A percentile compares a stretch with the other conserved stretches of the same genome.
Evolutionary conservation across 2,329 filamentous ascomycete genomes (phyloP).

Genomic region (Sclerotinia sclerotiorum): DNA sequence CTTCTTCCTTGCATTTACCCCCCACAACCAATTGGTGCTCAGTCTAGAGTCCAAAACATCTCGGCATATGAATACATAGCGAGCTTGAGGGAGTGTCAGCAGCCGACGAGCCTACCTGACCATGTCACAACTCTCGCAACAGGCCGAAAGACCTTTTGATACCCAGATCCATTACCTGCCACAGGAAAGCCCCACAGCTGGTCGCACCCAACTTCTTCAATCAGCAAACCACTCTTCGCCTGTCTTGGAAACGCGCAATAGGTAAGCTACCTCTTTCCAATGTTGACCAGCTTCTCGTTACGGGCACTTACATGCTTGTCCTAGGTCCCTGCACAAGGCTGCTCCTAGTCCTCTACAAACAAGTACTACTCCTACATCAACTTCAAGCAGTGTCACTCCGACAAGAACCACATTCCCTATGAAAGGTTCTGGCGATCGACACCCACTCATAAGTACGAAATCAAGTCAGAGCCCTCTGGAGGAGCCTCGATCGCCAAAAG

Average conservation of each 20-base stretch:
- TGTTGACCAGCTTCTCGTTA: slow-evolving; percentile 21
- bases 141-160: slow-evolving; percentile 35
- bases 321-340: slow-evolving; percentile 40
- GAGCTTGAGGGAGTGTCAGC: slow-evolving; percentile 36
- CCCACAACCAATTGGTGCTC: slow-evolving; percentile 29
- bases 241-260: slow-evolving; percentile 33
- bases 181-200: slow-evolving; percentile 38
- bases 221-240: slow-evolving; percentile 34
- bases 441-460: slow-evolving; percentile 28
- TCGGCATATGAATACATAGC: slow-evolving; percentile 25
- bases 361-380: slow-evolving; percentile 37
- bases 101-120: slow-evolving; percentile 21
- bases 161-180: slow-evolving; percentile 32
- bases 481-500: slow-evolving; percentile 39
- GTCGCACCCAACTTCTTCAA: slow-evolving; percentile 32
- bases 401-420: slow-evolving; percentile 37
- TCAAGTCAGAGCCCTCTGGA: slow-evolving; percentile 28
- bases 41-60: slow-evolving; percentile 25
- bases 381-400: slow-evolving; percentile 37
- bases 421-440: slow-evolving; percentile 30
- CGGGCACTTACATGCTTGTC: slow-evolving; percentile 30
- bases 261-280: slow-evolving; percentile 31
- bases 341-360: slow-evolving; percentile 41
- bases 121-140: slow-evolving; percentile 34
- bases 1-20: slow-evolving; percentile 24